Evolutionary conservation across 2,329 filamentous ascomycete species (phyloP).

Genomic region (Penicillium thymicola): DNA sequence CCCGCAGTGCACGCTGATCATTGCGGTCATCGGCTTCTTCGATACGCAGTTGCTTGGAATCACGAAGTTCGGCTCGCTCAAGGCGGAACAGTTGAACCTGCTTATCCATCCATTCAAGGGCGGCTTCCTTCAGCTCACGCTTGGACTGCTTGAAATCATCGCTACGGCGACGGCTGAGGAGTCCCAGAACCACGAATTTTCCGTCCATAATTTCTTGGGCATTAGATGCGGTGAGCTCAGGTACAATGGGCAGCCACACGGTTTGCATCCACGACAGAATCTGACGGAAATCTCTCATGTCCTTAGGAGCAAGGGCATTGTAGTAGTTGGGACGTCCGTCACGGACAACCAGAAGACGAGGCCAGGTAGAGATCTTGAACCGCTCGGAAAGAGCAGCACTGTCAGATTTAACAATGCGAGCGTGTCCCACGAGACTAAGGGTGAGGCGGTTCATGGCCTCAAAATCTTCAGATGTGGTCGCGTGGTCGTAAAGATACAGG

Average conservation of each 20-base stretch:
- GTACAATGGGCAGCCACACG: constrained; percentile 93
- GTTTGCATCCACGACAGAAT: constrained; percentile 91
- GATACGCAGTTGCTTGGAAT: constrained; percentile 90
- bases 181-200: constrained; percentile 89
- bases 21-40: constrained; percentile 93
- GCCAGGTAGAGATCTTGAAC: constrained; percentile 97
- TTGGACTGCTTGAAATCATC: constrained; percentile 76
- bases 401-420: constrained; percentile 86
- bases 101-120: constrained; percentile 97
- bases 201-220: constrained; percentile 92
- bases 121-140: constrained; percentile 91
- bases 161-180: constrained; percentile 74
- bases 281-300: constrained; percentile 83
- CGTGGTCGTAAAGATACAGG: constrained; percentile 95
- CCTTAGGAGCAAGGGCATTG: constrained; percentile 76
- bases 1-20: constrained; percentile 79
- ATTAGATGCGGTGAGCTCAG: constrained; percentile 86
- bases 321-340: constrained; percentile 91
- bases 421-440: constrained; percentile 84
- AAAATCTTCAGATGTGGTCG: constrained; percentile 90
- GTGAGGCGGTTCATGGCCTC: constrained; percentile 80
- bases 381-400: constrained; percentile 71
- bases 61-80: constrained; percentile 86
- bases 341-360: constrained; percentile 82
- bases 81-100: constrained; percentile 87